Base-by-base conservation (phyloP, 371 early-diverging fungal species). In the Mucor mucedo region DNA sequence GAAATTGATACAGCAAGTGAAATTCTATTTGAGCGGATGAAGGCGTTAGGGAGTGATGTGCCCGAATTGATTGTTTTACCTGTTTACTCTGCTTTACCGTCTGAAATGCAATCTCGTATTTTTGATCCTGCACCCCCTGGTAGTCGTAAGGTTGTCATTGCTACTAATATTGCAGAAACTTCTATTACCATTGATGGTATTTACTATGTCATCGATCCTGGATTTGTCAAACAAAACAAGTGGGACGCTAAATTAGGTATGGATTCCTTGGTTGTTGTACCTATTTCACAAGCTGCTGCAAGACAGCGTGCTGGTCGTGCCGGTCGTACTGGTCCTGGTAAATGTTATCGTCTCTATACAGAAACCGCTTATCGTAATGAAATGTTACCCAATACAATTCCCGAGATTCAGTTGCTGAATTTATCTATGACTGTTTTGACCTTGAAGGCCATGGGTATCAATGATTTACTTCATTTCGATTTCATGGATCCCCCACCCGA, bases 101-200 rank as follows among this genome's bases (percentile, higher is more conserved):
- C 92, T 40, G 97, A 95, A 75, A 93, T 93, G 91, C 97, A 96
- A 82, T 88, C 91, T 38, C 84, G 84, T 60, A 97, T 98, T 68
- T 98, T 98, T 72, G 98, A 98, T 41, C 96, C 96, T 4, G 89
- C 98, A 6, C 95, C 96, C 38, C 90, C 92, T 2, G 95, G 95
- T 4, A 78, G 88, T 49, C 91, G 98, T 64, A 98, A 99, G 77
- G 90, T 97, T 11, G 96, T 99, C 40, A 90, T 99, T 66, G 93
- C 99, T 32, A 99, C 99, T 16, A 99, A 99, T 73, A 98, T 99
- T 73, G 98, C 98, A 28, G 99, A 99, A 75, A 99, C 99, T 0
- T 96, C 96, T n/a, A 91, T 99, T 57, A 99, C 99, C 1, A 98
- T 99, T 67, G 98, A 98, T 64, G 97, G 98, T 41, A 94, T 99